These are phyloP conservation scores for Blepharisma stoltei DNA, from an alignment of 73 alveolate genomes.

Conservation along the genomic window DNA sequence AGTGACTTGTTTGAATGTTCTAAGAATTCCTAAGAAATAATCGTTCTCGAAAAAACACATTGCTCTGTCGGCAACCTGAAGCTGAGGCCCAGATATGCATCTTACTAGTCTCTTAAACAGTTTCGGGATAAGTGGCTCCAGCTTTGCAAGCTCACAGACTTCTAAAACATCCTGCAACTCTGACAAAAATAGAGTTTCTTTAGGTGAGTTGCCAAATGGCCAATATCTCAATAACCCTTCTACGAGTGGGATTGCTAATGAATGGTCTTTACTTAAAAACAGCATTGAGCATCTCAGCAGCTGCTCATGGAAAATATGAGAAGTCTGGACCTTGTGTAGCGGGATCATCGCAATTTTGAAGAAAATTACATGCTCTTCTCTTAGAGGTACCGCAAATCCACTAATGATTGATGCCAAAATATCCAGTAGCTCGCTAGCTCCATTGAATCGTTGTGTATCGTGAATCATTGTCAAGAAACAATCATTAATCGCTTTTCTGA, in stretches of 20 bases:
- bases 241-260: constrained; percentile 70
- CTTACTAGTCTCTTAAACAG: constrained; percentile 79
- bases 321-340: constrained; percentile 85
- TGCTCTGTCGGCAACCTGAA: constrained; percentile 89
- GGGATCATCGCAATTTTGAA: constrained; percentile 85
- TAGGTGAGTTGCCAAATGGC: constrained; percentile 94
- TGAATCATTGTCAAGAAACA: constrained; percentile 83
- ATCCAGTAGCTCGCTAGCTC: constrained; percentile 88
- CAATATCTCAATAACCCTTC: constrained; percentile 86
- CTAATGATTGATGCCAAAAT: constrained; percentile 79
- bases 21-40: constrained; percentile 69
- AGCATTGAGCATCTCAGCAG: constrained; percentile 88
- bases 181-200: constrained; percentile 86
- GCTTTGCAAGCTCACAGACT: constrained; percentile 81
- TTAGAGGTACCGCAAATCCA: constrained; percentile 91
- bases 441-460: constrained; percentile 85
- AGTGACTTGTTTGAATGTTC: constrained; percentile 72
- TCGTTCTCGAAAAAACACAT: constrained; percentile 90
- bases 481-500: constrained; percentile 82
- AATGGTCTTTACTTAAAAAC: constrained; percentile 69
- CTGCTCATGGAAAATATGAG: constrained; percentile 84
- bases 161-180: constrained; percentile 87
- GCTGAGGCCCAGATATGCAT: constrained; percentile 85
- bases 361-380: constrained; percentile 90
- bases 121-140: constrained; percentile 72